phyloP scores from a whole-genome alignment of 768 basidiomycete species.

The Tephrocybe rancida region DNA sequence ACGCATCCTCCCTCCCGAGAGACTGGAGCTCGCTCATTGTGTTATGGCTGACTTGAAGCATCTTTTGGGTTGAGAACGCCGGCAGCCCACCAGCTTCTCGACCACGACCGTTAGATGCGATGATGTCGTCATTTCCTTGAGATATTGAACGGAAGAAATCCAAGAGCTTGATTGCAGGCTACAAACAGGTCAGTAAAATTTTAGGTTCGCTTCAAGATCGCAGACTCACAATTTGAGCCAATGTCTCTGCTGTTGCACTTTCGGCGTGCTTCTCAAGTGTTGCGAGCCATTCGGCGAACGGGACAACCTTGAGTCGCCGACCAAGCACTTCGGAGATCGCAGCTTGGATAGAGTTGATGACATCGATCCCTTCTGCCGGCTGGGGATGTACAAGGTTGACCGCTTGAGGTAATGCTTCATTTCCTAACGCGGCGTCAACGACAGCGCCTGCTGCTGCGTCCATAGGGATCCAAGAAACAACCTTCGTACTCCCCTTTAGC shows the following conservation, averaged over 20 bases:
- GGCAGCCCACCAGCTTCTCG: not conserved
- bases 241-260: conserved; percentile 9
- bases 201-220: not conserved
- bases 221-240: conserved; percentile 13
- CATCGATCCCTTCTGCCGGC: conserved; percentile 30
- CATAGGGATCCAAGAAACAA: conserved; percentile 37
- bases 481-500: conserved; percentile 17
- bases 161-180: conserved; percentile 18
- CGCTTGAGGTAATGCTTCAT: conserved; percentile 16
- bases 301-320: conserved; percentile 13
- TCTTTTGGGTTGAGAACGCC: not conserved
- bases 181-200: not conserved
- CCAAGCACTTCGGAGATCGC: conserved; percentile 12
- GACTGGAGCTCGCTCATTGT: not conserved
- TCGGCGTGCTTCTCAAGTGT: conserved; percentile 14
- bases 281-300: conserved; percentile 24
- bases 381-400: conserved; percentile 38
- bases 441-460: conserved; percentile 27
- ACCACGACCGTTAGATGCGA: not conserved
- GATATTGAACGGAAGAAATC: conserved; percentile 15
- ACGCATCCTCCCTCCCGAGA: conserved; percentile 1
- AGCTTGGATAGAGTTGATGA: conserved; percentile 15
- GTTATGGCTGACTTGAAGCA: not conserved
- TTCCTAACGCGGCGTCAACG: conserved; percentile 30
- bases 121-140: not conserved